Evolutionary conservation across 345 rosid genomes (phyloP), one percentile per base, ranked within the genome.

Genomic region (Arabidopsis arenosa): DNA sequence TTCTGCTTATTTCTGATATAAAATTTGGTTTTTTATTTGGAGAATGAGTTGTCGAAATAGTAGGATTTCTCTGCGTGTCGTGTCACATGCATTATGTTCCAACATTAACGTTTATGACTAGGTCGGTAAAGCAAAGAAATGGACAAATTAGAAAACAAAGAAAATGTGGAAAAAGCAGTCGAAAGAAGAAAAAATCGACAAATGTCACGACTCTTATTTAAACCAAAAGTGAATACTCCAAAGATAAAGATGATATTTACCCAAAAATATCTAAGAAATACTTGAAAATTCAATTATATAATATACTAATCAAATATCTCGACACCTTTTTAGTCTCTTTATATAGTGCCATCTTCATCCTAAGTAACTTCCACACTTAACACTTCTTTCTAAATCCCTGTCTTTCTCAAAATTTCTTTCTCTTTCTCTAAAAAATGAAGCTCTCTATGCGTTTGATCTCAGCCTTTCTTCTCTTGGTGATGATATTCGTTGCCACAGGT

Each of bases 401-500:
- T 13, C 54, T 32, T 11, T 52, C 48, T 51, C 41, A 12, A 17
- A 5, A 2, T 17, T 11, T 40, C n/a, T 10, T 10, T 59, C 9
- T 15, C 32, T 47, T 41, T 52, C 72, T 57, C 48, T 30, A 41
- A 35, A 18, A 59, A 41, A 78, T 78, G 81, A 78, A 72, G 81
- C 32, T 78, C 30, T 78, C 81, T 15, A 56, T 66, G 74, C 79
- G 82, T 73, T 74, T 74, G 44, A 61, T 79, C 49, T 69, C 82
- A 68, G 62, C 75, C 11, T 51, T 40, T 69, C 51, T 79, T 28
- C 18, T 79, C 68, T 2, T 79, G 73, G 33, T 63, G 49, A 62
- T 79, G 76, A 75, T 79, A 33, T 58, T 79, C 41, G 41, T 79
- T 4, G 67, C 72, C 61, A 48, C 82, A 74, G 82, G 82, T 79